A percentile compares a stretch with the other conserved stretches of the same genome.
phyloP scores from a whole-genome alignment of 2,329 filamentous ascomycete genomes.

The Zymoseptoria pseudotritici region DNA sequence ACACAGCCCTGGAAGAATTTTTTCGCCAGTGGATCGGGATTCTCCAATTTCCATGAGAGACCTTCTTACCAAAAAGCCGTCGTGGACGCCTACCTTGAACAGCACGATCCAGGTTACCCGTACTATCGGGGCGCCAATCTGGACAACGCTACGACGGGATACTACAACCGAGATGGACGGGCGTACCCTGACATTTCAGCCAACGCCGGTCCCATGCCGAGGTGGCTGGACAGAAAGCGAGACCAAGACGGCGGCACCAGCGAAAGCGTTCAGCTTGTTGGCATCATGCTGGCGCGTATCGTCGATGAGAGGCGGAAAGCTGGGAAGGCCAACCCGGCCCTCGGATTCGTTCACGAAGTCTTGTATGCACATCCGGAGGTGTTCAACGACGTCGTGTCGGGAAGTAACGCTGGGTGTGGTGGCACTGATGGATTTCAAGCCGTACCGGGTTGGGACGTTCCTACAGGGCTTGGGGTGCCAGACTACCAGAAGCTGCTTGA shows the following conservation, averaged over 20 bases:
- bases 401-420: not conserved
- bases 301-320: constrained; percentile 18
- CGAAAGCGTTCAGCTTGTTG: constrained; percentile 23
- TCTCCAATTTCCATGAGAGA: constrained; percentile 30
- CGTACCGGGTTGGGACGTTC: not conserved
- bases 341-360: constrained; percentile 29
- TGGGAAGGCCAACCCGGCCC: constrained; percentile 15
- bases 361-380: constrained; percentile 17
- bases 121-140: constrained; percentile 15
- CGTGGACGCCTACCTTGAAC: constrained; percentile 28
- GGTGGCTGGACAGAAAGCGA: constrained; percentile 34
- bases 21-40: constrained; percentile 37
- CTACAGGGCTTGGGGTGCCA: too few relatives aligned
- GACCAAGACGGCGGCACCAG: constrained; percentile 17
- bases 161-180: constrained; percentile 24
- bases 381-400: constrained; percentile 11
- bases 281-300: constrained; percentile 21
- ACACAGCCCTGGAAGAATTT: constrained; percentile 23
- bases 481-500: too few relatives aligned
- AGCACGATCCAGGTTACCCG: constrained; percentile 16
- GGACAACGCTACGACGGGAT: too few relatives aligned
- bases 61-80: constrained; percentile 30
- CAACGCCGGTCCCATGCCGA: constrained; percentile 35
- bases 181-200: constrained; percentile 33
- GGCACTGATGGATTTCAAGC: not conserved